Evolutionary conservation across 441 rosid species (phyloP).

Genomic region (Gossypium davidsonii): DNA sequence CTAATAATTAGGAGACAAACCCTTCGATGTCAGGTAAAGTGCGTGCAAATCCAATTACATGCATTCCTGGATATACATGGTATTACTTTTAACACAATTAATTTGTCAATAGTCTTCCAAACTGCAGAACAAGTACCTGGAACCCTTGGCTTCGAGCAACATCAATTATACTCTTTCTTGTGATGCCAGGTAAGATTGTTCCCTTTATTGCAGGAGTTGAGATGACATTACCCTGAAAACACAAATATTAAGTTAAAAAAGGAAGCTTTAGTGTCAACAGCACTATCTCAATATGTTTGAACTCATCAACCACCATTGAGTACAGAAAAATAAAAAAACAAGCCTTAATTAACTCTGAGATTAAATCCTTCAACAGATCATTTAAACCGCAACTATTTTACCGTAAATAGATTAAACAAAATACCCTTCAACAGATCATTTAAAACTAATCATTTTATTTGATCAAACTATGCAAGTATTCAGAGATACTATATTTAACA

Average conservation of each 20-base stretch:
- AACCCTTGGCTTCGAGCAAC: conserved; percentile 76
- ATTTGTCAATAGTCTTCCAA: neutral
- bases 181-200: conserved; percentile 89
- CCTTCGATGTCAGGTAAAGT: neutral
- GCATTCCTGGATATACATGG: neutral
- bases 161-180: conserved; percentile 82
- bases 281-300: neutral
- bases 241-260: neutral
- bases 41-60: neutral
- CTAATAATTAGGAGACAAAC: neutral
- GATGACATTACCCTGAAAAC: conserved; percentile 51
- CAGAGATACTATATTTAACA: neutral
- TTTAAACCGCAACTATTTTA: neutral
- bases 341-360: neutral
- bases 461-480: neutral
- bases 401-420: neutral
- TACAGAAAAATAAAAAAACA: neutral
- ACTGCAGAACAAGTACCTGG: conserved; percentile 37
- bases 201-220: conserved; percentile 83
- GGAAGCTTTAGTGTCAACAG: neutral
- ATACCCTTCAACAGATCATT: neutral
- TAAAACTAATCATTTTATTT: no score
- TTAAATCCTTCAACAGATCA: neutral
- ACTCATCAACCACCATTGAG: neutral
- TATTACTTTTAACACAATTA: neutral